Base-by-base conservation (phyloP, 495 filamentous ascomycete species). In the Xylaria sp. region DNA sequence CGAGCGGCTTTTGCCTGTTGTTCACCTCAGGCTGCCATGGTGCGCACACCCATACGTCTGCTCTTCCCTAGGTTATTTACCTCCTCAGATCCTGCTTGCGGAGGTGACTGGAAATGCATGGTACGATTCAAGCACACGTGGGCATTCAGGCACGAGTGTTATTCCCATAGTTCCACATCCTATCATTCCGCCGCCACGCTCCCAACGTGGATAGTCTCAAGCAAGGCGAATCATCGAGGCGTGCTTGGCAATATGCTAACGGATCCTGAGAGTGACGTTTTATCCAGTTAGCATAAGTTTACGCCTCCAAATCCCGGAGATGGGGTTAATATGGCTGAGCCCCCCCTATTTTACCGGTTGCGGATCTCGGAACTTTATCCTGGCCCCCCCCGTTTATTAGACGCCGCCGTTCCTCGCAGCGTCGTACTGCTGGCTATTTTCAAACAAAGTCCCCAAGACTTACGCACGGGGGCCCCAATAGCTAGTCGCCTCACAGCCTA, bases 301-400 rank as follows among this genome's bases (percentile, higher is more conserved):
- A 57, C 70, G 43, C 44, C 66, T 58, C 72, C 55, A 76, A 77
- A 72, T 72, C 52, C 67, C 62, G 71, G 66, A 71, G 69, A 61
- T 69, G 68, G 69, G 71, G 71, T 64, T 75, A 78, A 78, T 76
- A 76, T 76, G 74, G 74, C 7, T 76, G 74, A 76, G 46, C 63
- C 19, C 24, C 62, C 26, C 33, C 31, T 73, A 72, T 76, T 52
- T 67, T 44, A 63, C 48, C 44, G 69, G 41, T 48, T 31, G 41
- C 37, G 44, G 44, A 44, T 58, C 31, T 40, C 64, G 64, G 64
- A 55, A 55, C 48, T 53, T 17, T 6, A 29, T 21, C 48, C 48
- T 53, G 9, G 41, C 24, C 24, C 1, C 24, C 14, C 41, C 61
- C 40, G 21, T 63, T 64, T 26, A 24, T 24, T 62, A 26, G 21